Evolutionary conservation across 2,329 filamentous ascomycete genomes (phyloP).

Genomic region (Arthrobotrys pseudoclavata): DNA sequence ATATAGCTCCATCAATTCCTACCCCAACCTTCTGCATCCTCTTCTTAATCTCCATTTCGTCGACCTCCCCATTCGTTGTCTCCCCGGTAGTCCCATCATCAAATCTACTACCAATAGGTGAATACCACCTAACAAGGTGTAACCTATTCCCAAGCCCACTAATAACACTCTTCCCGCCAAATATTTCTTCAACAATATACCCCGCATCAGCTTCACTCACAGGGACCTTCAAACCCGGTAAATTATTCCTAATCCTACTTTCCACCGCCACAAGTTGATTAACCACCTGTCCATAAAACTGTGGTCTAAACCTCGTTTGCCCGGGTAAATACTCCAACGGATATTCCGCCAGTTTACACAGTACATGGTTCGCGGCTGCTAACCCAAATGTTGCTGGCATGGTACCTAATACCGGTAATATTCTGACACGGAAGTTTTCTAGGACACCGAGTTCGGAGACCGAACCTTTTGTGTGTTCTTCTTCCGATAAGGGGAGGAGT

Average conservation of each 20-base stretch:
- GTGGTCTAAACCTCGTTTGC: slow-evolving; percentile 79
- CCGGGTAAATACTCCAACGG: slow-evolving; percentile 84
- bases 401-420: slow-evolving; percentile 91
- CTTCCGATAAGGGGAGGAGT: slow-evolving; percentile 82
- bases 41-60: slow-evolving; percentile 78
- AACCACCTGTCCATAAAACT: slow-evolving; percentile 89
- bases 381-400: slow-evolving; percentile 98
- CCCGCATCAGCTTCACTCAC: slow-evolving; percentile 84
- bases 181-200: slow-evolving; percentile 91
- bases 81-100: slow-evolving; percentile 73
- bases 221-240: slow-evolving; percentile 83
- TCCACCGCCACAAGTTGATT: slow-evolving; percentile 81
- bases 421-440: slow-evolving; percentile 93
- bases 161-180: slow-evolving; percentile 82
- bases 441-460: slow-evolving; percentile 78
- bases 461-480: slow-evolving; percentile 86
- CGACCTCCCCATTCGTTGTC: slow-evolving; percentile 68
- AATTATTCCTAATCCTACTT: slow-evolving; percentile 71
- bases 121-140: slow-evolving; percentile 81
- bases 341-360: slow-evolving; percentile 84
- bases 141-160: slow-evolving; percentile 85
- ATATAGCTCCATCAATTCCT: slow-evolving; percentile 64
- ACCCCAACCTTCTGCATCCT: slow-evolving; percentile 79
- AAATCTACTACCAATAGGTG: slow-evolving; percentile 62
- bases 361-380: slow-evolving; percentile 90